These are phyloP conservation scores for Cutaneotrichosporon sp. DNA, from an alignment of 1,284 basidiomycete genomes.

Conservation along the genomic window DNA sequence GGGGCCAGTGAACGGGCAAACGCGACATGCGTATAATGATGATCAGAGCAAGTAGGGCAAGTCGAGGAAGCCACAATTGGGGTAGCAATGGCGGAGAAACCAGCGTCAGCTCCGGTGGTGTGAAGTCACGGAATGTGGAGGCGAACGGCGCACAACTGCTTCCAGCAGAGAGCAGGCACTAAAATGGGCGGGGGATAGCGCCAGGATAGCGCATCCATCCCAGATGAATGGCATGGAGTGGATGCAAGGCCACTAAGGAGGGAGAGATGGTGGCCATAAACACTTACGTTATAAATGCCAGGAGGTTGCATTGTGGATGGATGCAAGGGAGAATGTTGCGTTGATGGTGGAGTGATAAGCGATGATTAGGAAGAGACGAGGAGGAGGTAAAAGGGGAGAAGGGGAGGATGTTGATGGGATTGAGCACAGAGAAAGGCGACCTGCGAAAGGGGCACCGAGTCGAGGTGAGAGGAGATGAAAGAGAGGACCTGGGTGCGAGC, in stretches of 20 bases:
- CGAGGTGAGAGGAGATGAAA: too few species aligned
- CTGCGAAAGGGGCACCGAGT: too few species aligned
- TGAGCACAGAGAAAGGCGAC: neutral
- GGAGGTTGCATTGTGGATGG: constrained; percentile 34
- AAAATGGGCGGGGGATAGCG: too few species aligned
- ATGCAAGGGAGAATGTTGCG: too few species aligned
- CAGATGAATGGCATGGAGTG: neutral
- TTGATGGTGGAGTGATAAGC: too few species aligned
- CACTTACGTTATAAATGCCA: constrained; percentile 41
- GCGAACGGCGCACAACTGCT: neutral
- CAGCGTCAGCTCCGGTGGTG: neutral
- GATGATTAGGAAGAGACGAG: neutral
- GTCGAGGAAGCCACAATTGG: neutral
- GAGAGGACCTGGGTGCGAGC: too few species aligned
- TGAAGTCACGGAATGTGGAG: neutral
- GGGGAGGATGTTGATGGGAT: neutral
- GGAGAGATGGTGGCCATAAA: neutral
- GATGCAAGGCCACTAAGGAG: neutral
- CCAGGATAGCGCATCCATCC: neutral
- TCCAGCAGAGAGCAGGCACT: too few species aligned
- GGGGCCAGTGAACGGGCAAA: too few species aligned
- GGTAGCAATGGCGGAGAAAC: neutral
- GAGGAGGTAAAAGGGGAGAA: neutral
- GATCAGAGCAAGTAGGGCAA: neutral
- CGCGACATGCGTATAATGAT: neutral